phyloP scores from a whole-genome alignment of 148 eudicot genomes.

The Chenopodium quinoa region DNA sequence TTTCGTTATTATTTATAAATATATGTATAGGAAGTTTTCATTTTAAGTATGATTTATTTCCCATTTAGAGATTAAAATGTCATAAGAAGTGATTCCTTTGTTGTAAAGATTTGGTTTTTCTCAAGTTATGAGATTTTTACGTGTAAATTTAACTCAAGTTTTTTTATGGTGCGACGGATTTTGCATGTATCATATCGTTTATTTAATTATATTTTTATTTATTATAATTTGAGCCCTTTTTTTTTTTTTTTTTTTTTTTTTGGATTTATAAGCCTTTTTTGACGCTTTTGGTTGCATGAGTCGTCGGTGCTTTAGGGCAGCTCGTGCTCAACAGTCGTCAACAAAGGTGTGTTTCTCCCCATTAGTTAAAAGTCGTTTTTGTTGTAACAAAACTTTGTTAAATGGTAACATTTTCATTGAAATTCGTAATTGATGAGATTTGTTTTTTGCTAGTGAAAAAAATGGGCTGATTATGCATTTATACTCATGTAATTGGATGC shows the following conservation, averaged over 20 bases:
- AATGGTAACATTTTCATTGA: neutral
- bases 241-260: too few species aligned
- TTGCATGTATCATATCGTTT: conserved; percentile 9
- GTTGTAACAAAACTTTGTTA: neutral
- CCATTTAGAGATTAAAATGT: neutral
- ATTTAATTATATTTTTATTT: too few species aligned
- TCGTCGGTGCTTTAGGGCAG: conserved; percentile 24
- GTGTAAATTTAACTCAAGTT: neutral
- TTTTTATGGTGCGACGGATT: neutral
- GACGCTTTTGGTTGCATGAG: conserved; percentile 1
- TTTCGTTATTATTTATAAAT: conserved; percentile 8
- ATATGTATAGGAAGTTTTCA: neutral
- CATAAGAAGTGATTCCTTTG: conserved; percentile 1
- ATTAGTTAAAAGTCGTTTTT: conserved; percentile 1
- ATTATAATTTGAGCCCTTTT: too few species aligned
- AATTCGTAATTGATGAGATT: neutral
- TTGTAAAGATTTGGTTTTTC: neutral
- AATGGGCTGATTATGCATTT: neutral
- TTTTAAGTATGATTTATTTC: conserved; percentile 2
- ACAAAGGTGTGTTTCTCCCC: neutral
- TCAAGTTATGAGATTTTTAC: neutral
- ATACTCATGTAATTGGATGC: neutral
- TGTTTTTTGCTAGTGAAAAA: neutral
- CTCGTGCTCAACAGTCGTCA: conserved; percentile 14
- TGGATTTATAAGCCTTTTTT: too few species aligned